Conservation (phyloP, 1,284 basidiomycete genomes). For the Cryptococcus sp. region DNA sequence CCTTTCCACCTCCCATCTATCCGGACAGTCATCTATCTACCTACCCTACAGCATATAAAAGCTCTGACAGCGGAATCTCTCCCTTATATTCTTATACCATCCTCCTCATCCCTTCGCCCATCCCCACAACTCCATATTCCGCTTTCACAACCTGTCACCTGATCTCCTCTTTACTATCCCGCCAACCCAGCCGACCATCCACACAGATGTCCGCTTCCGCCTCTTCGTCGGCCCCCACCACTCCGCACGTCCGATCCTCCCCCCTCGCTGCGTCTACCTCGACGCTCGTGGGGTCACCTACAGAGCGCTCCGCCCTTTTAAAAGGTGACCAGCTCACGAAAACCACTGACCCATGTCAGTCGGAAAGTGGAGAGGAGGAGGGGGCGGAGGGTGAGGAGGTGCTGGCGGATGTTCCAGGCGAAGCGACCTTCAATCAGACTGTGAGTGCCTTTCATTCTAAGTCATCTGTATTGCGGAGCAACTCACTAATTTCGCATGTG, state of each 20-base stretch:
- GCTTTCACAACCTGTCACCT: not conserved
- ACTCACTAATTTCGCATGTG: not conserved
- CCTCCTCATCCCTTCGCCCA: no score
- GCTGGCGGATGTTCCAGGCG: constrained; percentile 52
- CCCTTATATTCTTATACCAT: not conserved
- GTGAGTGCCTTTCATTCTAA: constrained; percentile 52
- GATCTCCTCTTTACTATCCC: not conserved
- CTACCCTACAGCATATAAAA: not conserved
- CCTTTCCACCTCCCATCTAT: no score
- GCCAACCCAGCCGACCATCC: not conserved
- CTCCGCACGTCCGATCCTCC: not conserved
- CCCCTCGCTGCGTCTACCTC: constrained; percentile 10
- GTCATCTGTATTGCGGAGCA: not conserved
- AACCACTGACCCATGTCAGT: not conserved
- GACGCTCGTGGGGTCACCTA: constrained; percentile 6
- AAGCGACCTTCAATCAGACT: constrained; percentile 73
- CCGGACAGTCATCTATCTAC: no score
- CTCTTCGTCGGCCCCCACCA: not conserved
- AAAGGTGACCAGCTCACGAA: not conserved
- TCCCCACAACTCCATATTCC: not conserved
- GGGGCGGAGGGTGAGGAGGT: constrained; percentile 29
- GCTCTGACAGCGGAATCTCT: not conserved
- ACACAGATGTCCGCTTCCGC: not conserved
- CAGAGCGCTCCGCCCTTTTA: constrained; percentile 9
- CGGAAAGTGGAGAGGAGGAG: constrained; percentile 12